Percentiles rank a stretch among this genome's conserved stretches.
Conservation (phyloP, 2,329 filamentous ascomycete genomes). For the Rutstroemia sp. region DNA sequence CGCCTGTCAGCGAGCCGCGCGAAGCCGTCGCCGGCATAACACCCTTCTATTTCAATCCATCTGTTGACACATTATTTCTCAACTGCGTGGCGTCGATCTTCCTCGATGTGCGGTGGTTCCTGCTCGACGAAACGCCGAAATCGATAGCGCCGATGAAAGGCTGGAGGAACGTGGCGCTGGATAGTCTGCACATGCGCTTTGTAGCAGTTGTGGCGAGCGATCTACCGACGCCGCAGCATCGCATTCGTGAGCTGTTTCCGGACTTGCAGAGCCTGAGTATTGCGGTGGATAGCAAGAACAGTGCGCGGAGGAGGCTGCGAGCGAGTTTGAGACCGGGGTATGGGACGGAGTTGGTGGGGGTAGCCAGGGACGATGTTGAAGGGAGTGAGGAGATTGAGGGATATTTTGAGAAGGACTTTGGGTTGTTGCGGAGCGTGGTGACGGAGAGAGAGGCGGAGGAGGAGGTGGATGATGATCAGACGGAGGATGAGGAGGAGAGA, state of each 20-base stretch:
- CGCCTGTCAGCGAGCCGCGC: slow-evolving; percentile 1
- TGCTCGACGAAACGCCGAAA: slow-evolving; percentile 22
- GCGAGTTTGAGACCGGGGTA: slow-evolving; percentile 27
- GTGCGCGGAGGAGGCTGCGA: slow-evolving; percentile 24
- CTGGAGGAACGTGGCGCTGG: slow-evolving; percentile 27
- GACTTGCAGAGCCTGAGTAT: slow-evolving; percentile 22
- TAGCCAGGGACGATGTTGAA: slow-evolving; percentile 8
- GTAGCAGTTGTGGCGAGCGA: slow-evolving; percentile 22
- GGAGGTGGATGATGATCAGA: neutral
- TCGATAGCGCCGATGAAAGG: slow-evolving; percentile 23
- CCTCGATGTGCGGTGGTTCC: slow-evolving; percentile 27
- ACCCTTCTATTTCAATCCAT: slow-evolving; percentile 26
- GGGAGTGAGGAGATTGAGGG: slow-evolving; percentile 10
- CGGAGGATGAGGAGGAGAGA: neutral
- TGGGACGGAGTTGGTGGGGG: slow-evolving; percentile 21
- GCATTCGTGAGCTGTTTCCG: slow-evolving; percentile 25
- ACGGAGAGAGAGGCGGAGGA: neutral
- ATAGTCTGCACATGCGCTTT: slow-evolving; percentile 26
- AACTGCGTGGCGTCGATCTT: slow-evolving; percentile 25
- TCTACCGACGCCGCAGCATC: slow-evolving; percentile 18
- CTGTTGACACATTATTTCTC: slow-evolving; percentile 24
- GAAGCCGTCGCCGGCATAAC: slow-evolving; percentile 22
- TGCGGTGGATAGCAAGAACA: slow-evolving; percentile 25
- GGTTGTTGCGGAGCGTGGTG: neutral
- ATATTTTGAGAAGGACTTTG: slow-evolving; percentile 23